Conservation (phyloP, 129 eudicot genomes). For the Escallonia rubra region DNA sequence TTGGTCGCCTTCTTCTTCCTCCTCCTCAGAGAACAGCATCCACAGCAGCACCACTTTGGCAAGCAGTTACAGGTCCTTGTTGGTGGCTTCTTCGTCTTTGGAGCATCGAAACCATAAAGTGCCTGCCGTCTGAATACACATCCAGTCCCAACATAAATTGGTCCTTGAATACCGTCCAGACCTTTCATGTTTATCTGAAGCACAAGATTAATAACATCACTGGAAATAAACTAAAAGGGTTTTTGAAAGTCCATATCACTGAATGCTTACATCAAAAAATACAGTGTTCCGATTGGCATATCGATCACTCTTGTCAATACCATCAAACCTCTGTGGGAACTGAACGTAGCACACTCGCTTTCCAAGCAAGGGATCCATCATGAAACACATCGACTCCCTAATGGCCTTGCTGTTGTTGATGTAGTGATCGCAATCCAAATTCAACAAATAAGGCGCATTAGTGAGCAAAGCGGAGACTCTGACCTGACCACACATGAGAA, state of each 20-base stretch:
- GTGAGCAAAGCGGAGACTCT: constrained; percentile 76
- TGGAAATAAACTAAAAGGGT: neutral
- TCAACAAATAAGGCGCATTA: constrained; percentile 70
- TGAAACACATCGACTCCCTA: constrained; percentile 80
- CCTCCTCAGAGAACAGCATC: constrained; percentile 45
- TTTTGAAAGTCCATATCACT: neutral
- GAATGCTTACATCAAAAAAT: constrained; percentile 64
- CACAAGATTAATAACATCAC: neutral
- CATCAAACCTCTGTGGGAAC: constrained; percentile 30
- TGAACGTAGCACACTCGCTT: constrained; percentile 74
- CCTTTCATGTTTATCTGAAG: constrained; percentile 47
- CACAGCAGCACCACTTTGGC: constrained; percentile 61
- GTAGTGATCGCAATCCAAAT: constrained; percentile 82
- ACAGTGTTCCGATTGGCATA: constrained; percentile 71
- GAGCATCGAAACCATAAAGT: constrained; percentile 77
- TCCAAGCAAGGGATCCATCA: constrained; percentile 77
- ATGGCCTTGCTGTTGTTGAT: constrained; percentile 75
- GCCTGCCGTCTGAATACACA: constrained; percentile 61
- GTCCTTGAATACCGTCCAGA: constrained; percentile 51
- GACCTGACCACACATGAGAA: constrained; percentile 27
- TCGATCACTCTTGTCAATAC: constrained; percentile 64
- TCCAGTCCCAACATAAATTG: constrained; percentile 50
- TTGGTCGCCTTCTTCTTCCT: constrained; percentile 30
- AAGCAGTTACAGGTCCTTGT: constrained; percentile 75
- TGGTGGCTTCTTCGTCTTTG: constrained; percentile 50